phyloP scores from a whole-genome alignment of 2,329 filamentous ascomycete genomes.

The Alternaria incomplexa region DNA sequence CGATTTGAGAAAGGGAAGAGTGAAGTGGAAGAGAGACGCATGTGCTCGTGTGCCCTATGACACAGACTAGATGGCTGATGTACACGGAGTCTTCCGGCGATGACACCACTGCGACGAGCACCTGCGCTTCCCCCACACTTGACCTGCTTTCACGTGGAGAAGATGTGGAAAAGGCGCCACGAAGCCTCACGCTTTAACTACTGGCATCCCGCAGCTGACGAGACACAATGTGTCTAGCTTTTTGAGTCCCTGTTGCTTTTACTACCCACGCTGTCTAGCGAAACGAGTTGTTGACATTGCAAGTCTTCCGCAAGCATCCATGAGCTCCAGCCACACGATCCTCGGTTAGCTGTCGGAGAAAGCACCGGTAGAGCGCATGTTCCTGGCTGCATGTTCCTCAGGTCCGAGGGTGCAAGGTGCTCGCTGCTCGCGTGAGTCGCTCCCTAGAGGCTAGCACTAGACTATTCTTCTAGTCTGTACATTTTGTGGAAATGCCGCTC shows the following conservation, averaged over 20 bases:
- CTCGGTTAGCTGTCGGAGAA: conserved; percentile 22
- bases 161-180: conserved; percentile 23
- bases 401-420: conserved; percentile 24
- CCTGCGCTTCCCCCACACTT: conserved; percentile 37
- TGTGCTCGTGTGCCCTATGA: background rate
- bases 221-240: conserved; percentile 19
- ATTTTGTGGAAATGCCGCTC: conserved; percentile 12
- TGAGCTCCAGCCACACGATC: conserved; percentile 30
- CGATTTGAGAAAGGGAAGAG: conserved; percentile 2
- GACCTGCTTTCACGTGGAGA: conserved; percentile 38
- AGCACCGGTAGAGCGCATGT: conserved; percentile 16
- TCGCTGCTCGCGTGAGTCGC: conserved; percentile 28
- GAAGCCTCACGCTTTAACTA: background rate
- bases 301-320: conserved; percentile 10
- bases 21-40: conserved; percentile 1
- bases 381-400: conserved; percentile 25
- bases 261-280: background rate
- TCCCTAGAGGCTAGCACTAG: conserved; percentile 6
- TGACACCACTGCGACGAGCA: conserved; percentile 26
- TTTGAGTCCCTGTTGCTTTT: conserved; percentile 1
- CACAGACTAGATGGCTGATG: conserved; percentile 6
- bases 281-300: background rate
- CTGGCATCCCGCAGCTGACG: conserved; percentile 23
- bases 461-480: conserved; percentile 6
- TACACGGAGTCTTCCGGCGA: conserved; percentile 15